Percentiles rank a stretch among this genome's conserved stretches.
phyloP scores from a whole-genome alignment of 2,329 filamentous ascomycete genomes.

The Aspergillus glaucus region DNA sequence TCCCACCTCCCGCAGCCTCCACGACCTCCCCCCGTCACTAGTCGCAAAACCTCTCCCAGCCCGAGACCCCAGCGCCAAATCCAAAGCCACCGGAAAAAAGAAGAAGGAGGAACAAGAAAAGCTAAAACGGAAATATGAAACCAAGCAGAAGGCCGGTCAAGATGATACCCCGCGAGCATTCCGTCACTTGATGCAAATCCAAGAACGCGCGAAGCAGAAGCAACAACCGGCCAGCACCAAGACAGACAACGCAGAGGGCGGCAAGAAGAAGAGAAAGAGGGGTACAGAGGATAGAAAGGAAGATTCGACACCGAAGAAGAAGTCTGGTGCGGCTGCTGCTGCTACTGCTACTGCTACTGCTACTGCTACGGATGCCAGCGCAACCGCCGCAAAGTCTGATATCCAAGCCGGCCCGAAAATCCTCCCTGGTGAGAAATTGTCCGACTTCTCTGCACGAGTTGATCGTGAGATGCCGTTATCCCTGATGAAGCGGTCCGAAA shows the following conservation, averaged over 20 bases:
- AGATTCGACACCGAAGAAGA: neutral
- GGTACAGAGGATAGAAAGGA: neutral
- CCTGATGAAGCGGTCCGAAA: slow-evolving; percentile 57
- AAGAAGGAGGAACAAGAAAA: slow-evolving; percentile 35
- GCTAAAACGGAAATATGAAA: slow-evolving; percentile 35
- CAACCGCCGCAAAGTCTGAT: slow-evolving; percentile 7
- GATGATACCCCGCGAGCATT: slow-evolving; percentile 90
- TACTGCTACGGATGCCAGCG: neutral
- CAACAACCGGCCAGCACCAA: slow-evolving; percentile 22
- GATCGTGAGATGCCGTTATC: slow-evolving; percentile 75
- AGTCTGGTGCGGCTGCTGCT: neutral
- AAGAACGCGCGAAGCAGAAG: slow-evolving; percentile 38
- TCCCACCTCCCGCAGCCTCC: slow-evolving; percentile 30
- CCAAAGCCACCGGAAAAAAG: slow-evolving; percentile 30
- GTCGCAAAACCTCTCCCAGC: slow-evolving; percentile 55
- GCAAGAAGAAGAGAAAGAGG: slow-evolving; percentile 4
- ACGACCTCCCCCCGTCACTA: slow-evolving; percentile 56
- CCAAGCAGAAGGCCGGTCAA: slow-evolving; percentile 25
- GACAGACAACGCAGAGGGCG: neutral
- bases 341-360: neutral
- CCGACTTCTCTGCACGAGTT: slow-evolving; percentile 75
- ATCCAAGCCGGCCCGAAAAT: slow-evolving; percentile 55
- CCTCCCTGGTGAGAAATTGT: slow-evolving; percentile 72
- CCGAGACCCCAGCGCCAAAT: slow-evolving; percentile 38
- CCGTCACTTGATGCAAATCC: slow-evolving; percentile 72